phyloP scores from a whole-genome alignment of 2,329 filamentous ascomycete genomes.

The Pyrenophora teres region DNA sequence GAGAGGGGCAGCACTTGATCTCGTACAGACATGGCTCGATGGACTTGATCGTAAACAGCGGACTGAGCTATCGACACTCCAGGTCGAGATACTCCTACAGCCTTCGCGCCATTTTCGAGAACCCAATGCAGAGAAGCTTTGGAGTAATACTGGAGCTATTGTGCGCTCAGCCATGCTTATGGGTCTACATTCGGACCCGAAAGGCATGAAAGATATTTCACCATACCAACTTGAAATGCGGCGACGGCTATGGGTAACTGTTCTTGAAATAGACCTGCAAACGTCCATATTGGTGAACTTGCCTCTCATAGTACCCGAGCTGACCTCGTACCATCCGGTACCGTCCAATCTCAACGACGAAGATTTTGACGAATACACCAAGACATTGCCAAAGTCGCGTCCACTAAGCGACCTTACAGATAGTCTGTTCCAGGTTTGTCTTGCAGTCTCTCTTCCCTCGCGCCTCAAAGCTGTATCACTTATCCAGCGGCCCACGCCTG shows the following conservation, averaged over 20 bases:
- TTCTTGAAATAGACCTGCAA: constrained; percentile 49
- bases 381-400: constrained; percentile 10
- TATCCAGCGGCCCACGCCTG: constrained; percentile 17
- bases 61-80: constrained; percentile 27
- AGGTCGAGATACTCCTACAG: constrained; percentile 25
- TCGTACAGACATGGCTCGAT: constrained; percentile 29
- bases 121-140: constrained; percentile 20
- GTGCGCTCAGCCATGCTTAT: constrained; percentile 50
- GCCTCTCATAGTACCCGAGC: constrained; percentile 20
- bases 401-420: constrained; percentile 19
- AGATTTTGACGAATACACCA: constrained; percentile 20
- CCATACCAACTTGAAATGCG: constrained; percentile 48
- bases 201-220: constrained; percentile 39
- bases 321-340: constrained; percentile 11
- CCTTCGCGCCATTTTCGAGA: constrained; percentile 18
- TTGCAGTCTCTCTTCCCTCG: constrained; percentile 21
- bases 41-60: constrained; percentile 27
- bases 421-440: constrained; percentile 22
- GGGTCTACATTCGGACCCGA: constrained; percentile 50
- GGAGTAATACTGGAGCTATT: constrained; percentile 42
- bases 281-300: constrained; percentile 25
- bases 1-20: constrained; percentile 17
- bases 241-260: constrained; percentile 52
- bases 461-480: constrained; percentile 23
- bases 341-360: constrained; percentile 26